These are phyloP conservation scores for Cucurbita ficifolia DNA, from an alignment of 306 rosid genomes.

Conservation along the genomic window DNA sequence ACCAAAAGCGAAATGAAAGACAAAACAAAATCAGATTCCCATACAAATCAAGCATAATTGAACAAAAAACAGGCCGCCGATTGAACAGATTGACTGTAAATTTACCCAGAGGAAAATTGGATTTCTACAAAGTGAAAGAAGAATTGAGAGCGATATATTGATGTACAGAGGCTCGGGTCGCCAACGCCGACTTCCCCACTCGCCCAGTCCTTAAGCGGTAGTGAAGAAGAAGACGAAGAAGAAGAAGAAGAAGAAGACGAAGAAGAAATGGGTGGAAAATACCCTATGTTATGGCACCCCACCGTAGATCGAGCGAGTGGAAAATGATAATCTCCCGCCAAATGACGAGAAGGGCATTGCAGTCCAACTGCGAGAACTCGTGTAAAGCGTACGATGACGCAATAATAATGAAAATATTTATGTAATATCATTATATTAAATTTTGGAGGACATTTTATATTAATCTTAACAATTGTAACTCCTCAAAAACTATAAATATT, in stretches of 20 bases:
- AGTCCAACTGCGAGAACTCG: background rate
- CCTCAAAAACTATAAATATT: too few relatives aligned
- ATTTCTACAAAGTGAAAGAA: background rate
- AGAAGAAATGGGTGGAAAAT: background rate
- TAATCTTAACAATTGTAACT: too few relatives aligned
- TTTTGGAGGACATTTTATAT: too few relatives aligned
- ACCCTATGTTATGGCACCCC: background rate
- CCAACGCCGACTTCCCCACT: constrained; percentile 16
- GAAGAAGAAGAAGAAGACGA: background rate
- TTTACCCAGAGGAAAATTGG: background rate
- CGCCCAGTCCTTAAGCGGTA: constrained; percentile 17
- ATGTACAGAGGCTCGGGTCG: constrained; percentile 18
- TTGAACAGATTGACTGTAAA: background rate
- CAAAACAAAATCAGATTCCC: constrained; percentile 5
- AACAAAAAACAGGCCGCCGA: background rate
- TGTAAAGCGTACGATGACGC: background rate
- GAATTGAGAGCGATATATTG: background rate
- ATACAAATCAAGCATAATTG: background rate
- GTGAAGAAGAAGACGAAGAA: background rate
- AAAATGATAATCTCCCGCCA: background rate
- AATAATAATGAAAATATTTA: too few relatives aligned
- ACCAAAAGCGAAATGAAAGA: constrained; percentile 9
- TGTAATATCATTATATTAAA: too few relatives aligned
- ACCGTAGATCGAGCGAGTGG: background rate
- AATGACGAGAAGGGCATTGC: background rate